Base-by-base conservation (phyloP, 2,329 filamentous ascomycete species). In the Endoconidiophora polonica region DNA sequence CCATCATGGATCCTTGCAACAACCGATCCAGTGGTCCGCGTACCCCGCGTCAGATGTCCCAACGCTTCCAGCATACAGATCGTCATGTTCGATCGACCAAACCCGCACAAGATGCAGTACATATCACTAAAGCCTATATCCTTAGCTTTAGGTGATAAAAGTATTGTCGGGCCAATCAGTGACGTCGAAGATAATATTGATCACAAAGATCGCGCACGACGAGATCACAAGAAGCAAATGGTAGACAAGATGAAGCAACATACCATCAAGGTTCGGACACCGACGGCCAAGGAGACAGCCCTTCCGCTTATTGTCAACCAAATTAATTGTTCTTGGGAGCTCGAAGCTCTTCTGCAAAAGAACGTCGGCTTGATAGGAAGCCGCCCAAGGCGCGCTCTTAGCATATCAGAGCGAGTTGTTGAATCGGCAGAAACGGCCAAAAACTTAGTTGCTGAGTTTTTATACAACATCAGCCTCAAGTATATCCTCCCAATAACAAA, bases 241-340 rank as follows among this genome's bases (percentile, higher is more conserved):
- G 79, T 91, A 3, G 79, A 94, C 57, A 96, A 96, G 64, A 68
- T 96, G 45, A 86, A 83, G 59, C 73, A 86, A 55, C 93, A 98
- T 63, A 90, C 83, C 2, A 86, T 98, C 3, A 70, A 84, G 49
- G 79, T 79, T 56, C 84, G 84, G 59, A 68, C 76, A 2, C 77
- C 81, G 2, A 91, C 90, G 1, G 76, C 80, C 53, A 90, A 94
- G 59, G 91, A 98, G 62, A 74, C 78, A 54, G 82, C 84, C 1
- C 69, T 98, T 26, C 74, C 81, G 3, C 78, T 77, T 51, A 88
- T 96, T 52, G 76, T 95, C 56, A 86, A 88, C 58, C 90, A 96
- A 65, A 83, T 96, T 62, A 98, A 98, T 60, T 98, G 91, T 72
- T 86, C 88, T 0, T 87, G 81, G 68, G 93, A 98, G 63, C 72